Base-by-base conservation (phyloP, 2,329 filamentous ascomycete species). In the Orbilia quercus region DNA sequence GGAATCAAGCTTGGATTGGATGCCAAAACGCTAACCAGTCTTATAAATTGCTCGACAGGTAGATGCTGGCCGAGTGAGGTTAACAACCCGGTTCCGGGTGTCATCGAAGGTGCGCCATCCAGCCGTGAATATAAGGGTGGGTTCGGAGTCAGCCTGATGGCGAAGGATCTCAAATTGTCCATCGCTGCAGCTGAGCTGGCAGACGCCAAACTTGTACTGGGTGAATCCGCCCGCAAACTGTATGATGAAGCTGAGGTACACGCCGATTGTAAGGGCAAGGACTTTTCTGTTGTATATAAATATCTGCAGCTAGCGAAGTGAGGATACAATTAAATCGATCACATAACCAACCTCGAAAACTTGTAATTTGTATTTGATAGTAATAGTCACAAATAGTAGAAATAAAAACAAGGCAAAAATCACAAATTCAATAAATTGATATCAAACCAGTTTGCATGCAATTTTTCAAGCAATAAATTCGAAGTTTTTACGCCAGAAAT, bases 31-130 rank as follows among this genome's bases (percentile, higher is more conserved):
- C 85, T 99, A 1, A 90, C 91, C 0, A 88, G 89, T 57, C 88
- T 99, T 81, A 91, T 99, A 83, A 98, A 97, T 80, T 90, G 90
- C 2, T 95, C 91, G 77, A 97, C 94, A 0, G 95, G 95, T n/a
- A 87, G 85, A 76, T 98, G 93, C 84, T 99, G 95, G 95, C 92
- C 94, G 0, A 95, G 90, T 78, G 93, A 97, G 82, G 84, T 96
- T 75, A 99, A 99, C 82, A 98, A 98, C 79, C 95, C 95, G 0
- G 92, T 98, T 1, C 88, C 88, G 9, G 93, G 92, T 12, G 66
- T 71, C 16, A 38, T 71, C 9, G 66, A 71, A 28, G 25, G 50
- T 31, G 66, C 66, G 18, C 66, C 66, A 23, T 90, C 92, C 0
- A 86, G 85, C 62, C 84, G 90, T 65, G 92, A 90, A 60, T 99